Conservation (phyloP, 257 asterid species). For the Capsicum rhomboideum region DNA sequence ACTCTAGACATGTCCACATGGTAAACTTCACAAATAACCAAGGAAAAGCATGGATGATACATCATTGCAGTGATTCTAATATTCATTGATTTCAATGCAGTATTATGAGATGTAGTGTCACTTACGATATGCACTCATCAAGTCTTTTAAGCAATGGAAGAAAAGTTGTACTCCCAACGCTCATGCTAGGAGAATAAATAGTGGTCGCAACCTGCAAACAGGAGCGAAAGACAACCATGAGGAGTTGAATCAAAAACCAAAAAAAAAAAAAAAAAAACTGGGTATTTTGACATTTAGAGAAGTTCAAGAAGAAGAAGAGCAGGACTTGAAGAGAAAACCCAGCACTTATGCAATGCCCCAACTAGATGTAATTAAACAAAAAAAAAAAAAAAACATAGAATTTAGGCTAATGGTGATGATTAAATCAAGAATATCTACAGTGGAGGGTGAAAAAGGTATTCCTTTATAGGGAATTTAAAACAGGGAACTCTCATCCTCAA, state of each 20-base stretch:
- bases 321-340: not conserved
- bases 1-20: not conserved
- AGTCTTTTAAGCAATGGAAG: slow-evolving; percentile 91
- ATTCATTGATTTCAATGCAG: not conserved
- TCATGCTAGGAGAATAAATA: slow-evolving; percentile 91
- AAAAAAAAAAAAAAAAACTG: not conserved
- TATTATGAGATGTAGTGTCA: slow-evolving; percentile 8
- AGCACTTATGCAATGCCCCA: not conserved
- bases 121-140: slow-evolving; percentile 96
- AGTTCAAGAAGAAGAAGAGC: not conserved
- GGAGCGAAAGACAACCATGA: slow-evolving; percentile 18
- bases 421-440: not conserved
- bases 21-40: not conserved
- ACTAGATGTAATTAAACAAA: not conserved
- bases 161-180: slow-evolving; percentile 60
- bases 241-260: not conserved
- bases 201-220: slow-evolving; percentile 88
- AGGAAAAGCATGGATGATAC: not conserved
- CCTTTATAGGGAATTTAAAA: not conserved
- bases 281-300: not conserved
- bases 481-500: not conserved
- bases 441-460: not conserved
- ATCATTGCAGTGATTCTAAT: not conserved
- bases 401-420: not conserved
- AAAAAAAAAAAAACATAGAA: not conserved